Evolutionary conservation across 2,329 filamentous ascomycete species (phyloP).

Genomic region (Penicillium sp.): DNA sequence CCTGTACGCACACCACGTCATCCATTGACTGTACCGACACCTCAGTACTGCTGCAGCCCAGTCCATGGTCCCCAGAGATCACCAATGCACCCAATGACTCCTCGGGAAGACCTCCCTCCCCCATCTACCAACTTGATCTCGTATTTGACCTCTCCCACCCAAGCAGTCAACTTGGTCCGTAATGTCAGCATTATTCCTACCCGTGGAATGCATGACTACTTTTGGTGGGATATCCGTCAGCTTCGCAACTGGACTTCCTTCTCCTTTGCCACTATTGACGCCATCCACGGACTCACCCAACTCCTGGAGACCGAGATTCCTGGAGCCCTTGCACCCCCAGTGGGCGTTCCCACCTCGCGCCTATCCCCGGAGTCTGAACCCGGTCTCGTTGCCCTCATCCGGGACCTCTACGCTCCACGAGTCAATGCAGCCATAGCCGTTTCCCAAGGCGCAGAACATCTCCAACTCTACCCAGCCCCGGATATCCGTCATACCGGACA

Average conservation of each 20-base stretch:
- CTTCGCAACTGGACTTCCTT: constrained; percentile 81
- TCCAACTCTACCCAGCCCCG: constrained; percentile 45
- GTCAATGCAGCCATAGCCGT: constrained; percentile 80
- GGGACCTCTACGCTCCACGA: constrained; percentile 77
- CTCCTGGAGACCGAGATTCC: constrained; percentile 69
- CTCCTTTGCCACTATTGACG: constrained; percentile 67
- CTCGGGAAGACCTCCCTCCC: constrained; percentile 26
- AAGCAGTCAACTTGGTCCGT: constrained; percentile 77
- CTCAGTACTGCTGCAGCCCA: constrained; percentile 28
- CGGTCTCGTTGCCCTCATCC: constrained; percentile 72
- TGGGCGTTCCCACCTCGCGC: constrained; percentile 44
- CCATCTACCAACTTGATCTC: constrained; percentile 67
- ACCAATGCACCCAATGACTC: constrained; percentile 27
- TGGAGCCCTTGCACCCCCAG: constrained; percentile 38
- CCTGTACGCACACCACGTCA: constrained; percentile 40
- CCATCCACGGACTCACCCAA: constrained; percentile 68
- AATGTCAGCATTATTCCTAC: constrained; percentile 68
- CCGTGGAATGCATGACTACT: constrained; percentile 72
- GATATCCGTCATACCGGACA: constrained; percentile 36
- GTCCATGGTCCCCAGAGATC: constrained; percentile 28
- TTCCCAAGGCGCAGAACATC: constrained; percentile 66
- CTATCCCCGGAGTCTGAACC: constrained; percentile 76
- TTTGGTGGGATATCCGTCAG: constrained; percentile 95
- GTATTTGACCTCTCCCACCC: constrained; percentile 78
- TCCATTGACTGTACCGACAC: constrained; percentile 31